Conservation (phyloP, 2,329 filamentous ascomycete genomes). For the Curvularia sp. region DNA sequence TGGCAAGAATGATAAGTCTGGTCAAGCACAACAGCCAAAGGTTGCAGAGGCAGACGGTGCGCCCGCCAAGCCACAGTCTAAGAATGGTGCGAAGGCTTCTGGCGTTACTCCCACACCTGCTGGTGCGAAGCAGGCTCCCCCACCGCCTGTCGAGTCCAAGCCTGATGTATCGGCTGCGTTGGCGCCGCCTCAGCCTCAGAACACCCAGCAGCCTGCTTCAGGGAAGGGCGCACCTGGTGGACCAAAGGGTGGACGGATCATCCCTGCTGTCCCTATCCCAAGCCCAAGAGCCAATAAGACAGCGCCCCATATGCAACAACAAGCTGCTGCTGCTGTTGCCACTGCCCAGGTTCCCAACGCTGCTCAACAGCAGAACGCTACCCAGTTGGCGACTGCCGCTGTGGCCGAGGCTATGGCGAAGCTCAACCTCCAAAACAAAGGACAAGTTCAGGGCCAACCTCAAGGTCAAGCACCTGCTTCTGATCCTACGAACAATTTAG, state of each 20-base stretch:
- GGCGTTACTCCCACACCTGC: conserved; percentile 46
- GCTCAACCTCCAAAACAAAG: conserved; percentile 55
- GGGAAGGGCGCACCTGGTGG: conserved; percentile 51
- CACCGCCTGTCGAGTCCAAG: conserved; percentile 73
- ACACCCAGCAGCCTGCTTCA: conserved; percentile 41
- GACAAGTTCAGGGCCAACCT: conserved; percentile 25
- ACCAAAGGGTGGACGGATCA: conserved; percentile 61
- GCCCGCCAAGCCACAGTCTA: conserved; percentile 60
- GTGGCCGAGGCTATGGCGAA: conserved; percentile 84
- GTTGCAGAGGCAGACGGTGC: conserved; percentile 56
- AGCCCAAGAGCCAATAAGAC: conserved; percentile 50
- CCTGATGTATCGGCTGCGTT: conserved; percentile 66
- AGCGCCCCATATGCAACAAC: conserved; percentile 48
- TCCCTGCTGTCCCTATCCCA: conserved; percentile 70
- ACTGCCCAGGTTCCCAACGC: conserved; percentile 38
- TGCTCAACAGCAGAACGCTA: conserved; percentile 65
- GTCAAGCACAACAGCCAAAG: conserved; percentile 36
- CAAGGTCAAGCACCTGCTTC: conserved; percentile 36
- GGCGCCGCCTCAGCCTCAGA: conserved; percentile 56
- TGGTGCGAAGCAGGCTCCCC: conserved; percentile 59
- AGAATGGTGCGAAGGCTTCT: conserved; percentile 55
- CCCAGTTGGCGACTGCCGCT: conserved; percentile 75
- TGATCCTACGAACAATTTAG: conserved; percentile 70
- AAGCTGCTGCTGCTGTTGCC: conserved; percentile 24
- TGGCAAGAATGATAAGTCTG: conserved; percentile 40